phyloP scores from a whole-genome alignment of 352 stramenopile genomes.

The Blastocystis sp. region DNA sequence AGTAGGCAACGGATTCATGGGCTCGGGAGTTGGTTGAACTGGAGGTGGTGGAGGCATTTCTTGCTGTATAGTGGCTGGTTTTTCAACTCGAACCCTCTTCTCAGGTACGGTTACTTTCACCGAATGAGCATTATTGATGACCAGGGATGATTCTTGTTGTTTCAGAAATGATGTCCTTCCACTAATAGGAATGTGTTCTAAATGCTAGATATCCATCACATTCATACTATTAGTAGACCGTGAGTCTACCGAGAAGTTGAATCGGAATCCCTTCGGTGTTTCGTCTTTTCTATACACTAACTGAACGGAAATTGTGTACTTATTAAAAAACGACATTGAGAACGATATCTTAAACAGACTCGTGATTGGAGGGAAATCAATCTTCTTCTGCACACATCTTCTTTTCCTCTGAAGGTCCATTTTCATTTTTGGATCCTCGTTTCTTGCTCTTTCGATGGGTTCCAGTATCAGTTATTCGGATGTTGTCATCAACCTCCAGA shows the following conservation, averaged over 20 bases:
- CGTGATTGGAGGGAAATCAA: constrained; percentile 29
- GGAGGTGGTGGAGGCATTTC: constrained; percentile 38
- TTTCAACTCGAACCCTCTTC: constrained; percentile 25
- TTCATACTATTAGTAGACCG: background rate
- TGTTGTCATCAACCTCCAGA: constrained; percentile 22
- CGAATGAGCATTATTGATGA: background rate
- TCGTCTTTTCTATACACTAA: constrained; percentile 25
- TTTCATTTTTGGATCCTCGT: background rate
- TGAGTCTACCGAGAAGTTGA: constrained; percentile 45
- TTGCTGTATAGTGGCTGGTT: background rate
- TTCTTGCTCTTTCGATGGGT: constrained; percentile 58
- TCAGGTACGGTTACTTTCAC: constrained; percentile 41
- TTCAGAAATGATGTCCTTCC: constrained; percentile 18
- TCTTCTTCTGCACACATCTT: background rate
- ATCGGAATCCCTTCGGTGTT: background rate
- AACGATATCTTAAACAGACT: background rate
- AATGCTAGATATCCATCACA: background rate
- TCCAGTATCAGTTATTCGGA: background rate
- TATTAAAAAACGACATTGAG: constrained; percentile 56
- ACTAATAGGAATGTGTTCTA: background rate
- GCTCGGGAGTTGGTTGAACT: background rate
- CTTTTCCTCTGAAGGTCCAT: background rate
- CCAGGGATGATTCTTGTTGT: background rate
- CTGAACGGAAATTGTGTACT: background rate
- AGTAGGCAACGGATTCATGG: too few species aligned